Percentiles rank a stretch among this genome's conserved stretches.
Evolutionary conservation across 352 stramenopile species (phyloP).

Genomic region (Globisporangium polare): DNA sequence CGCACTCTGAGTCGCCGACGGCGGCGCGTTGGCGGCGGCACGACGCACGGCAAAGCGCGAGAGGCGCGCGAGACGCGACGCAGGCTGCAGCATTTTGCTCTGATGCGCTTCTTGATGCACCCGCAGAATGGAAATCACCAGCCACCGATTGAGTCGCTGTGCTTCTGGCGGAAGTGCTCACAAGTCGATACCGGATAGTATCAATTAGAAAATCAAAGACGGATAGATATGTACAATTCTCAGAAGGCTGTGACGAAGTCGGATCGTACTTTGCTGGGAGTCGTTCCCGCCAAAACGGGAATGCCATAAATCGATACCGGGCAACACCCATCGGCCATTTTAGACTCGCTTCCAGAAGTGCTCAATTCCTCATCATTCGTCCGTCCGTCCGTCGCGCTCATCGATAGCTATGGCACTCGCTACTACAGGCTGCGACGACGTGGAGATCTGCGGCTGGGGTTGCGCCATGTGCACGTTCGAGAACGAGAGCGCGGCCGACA

Average conservation of each 20-base stretch:
- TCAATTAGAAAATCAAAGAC: background rate
- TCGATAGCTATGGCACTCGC: background rate
- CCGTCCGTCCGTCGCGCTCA: no score
- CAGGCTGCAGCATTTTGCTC: conserved; percentile 12
- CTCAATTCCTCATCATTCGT: background rate
- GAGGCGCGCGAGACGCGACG: conserved; percentile 2
- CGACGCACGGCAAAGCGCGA: conserved; percentile 2
- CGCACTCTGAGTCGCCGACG: background rate
- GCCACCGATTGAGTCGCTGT: conserved; percentile 1
- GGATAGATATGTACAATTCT: background rate
- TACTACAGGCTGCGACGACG: background rate
- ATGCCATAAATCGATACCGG: no score
- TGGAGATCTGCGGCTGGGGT: conserved; percentile 32
- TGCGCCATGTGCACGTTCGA: conserved; percentile 75
- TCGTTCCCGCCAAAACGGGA: background rate
- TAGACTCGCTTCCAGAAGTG: background rate
- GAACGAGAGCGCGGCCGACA: conserved; percentile 32
- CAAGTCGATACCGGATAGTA: background rate
- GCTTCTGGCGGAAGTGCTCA: background rate
- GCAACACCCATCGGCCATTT: no score
- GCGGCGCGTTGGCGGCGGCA: background rate
- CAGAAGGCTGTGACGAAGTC: no score
- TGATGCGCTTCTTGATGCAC: background rate
- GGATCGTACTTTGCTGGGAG: background rate
- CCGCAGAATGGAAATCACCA: conserved; percentile 7